phyloP scores from a whole-genome alignment of 2,329 filamentous ascomycete genomes.

The Aspergillus arachidicola region DNA sequence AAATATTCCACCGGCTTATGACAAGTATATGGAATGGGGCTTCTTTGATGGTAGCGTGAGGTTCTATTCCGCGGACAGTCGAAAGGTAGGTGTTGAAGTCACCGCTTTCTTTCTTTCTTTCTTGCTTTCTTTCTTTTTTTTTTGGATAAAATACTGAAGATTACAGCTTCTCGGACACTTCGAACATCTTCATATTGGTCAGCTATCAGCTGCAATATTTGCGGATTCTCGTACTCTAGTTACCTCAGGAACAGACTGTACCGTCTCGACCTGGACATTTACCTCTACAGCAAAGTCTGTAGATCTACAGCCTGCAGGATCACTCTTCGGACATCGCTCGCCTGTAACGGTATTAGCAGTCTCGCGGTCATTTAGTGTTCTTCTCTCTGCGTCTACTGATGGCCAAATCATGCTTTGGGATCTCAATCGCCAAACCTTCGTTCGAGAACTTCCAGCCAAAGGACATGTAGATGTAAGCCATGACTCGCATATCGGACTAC shows the following conservation, averaged over 20 bases:
- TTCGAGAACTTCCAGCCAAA: conserved; percentile 68
- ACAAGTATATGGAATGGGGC: conserved; percentile 94
- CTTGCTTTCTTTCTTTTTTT: background rate
- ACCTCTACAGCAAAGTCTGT: conserved; percentile 67
- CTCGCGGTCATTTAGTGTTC: conserved; percentile 83
- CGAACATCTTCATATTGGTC: conserved; percentile 90
- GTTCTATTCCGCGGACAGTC: conserved; percentile 83
- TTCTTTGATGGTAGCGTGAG: conserved; percentile 91
- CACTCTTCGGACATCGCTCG: conserved; percentile 86
- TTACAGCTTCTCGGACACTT: conserved; percentile 73
- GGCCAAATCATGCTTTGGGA: conserved; percentile 91
- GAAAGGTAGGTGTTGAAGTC: conserved; percentile 58
- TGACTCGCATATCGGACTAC: background rate
- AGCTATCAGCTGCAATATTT: conserved; percentile 80
- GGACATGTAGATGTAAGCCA: conserved; percentile 52
- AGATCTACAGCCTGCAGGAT: conserved; percentile 76
- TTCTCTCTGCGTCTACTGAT: conserved; percentile 80
- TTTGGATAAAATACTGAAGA: background rate
- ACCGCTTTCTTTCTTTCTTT: background rate
- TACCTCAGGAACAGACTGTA: conserved; percentile 89
- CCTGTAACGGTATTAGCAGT: conserved; percentile 81
- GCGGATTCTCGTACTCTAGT: conserved; percentile 89
- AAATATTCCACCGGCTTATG: conserved; percentile 82
- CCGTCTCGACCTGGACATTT: conserved; percentile 81
- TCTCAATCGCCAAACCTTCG: conserved; percentile 84